Conservation (phyloP, 2,329 filamentous ascomycete species). For the Rhynchosporium agropyri region DNA sequence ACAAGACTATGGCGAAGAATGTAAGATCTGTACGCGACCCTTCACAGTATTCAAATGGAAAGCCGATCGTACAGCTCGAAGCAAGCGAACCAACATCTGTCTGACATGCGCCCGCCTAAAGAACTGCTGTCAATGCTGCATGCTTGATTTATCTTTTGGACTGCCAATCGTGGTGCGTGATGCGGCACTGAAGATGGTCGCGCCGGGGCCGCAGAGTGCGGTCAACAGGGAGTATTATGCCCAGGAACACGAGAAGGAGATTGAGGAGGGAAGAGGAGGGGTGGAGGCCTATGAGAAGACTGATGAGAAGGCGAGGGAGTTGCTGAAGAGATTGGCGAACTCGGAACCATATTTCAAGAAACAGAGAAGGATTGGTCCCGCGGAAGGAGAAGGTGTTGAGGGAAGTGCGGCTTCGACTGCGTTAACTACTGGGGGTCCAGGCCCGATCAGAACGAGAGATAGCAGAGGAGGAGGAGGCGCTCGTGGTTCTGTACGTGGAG, state of each 20-base stretch:
- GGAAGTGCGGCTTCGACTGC: conserved; percentile 44
- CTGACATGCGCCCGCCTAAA: conserved; percentile 95
- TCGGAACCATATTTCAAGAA: conserved; percentile 97
- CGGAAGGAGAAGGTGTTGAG: conserved; percentile 49
- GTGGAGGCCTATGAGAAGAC: conserved; percentile 95
- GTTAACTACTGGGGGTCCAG: conserved; percentile 58
- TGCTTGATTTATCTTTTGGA: conserved; percentile 96
- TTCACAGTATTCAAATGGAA: conserved; percentile 98
- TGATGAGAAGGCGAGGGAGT: conserved; percentile 91
- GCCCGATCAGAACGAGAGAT: conserved; percentile 78
- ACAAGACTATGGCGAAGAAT: conserved; percentile 82
- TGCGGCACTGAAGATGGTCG: conserved; percentile 96
- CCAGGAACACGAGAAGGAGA: conserved; percentile 93
- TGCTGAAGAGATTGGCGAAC: conserved; percentile 80
- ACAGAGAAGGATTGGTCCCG: conserved; percentile 72
- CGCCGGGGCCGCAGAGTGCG: conserved; percentile 85
- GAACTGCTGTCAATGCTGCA: conserved; percentile 98
- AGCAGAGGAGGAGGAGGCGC: conserved; percentile 54
- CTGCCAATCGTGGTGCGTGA: conserved; percentile 93
- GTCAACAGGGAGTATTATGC: conserved; percentile 98
- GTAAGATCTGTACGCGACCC: conserved; percentile 81
- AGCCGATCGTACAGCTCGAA: conserved; percentile 84
- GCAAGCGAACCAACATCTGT: conserved; percentile 94
- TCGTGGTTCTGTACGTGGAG: conserved; percentile 40
- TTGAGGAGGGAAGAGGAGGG: conserved; percentile 85